These are phyloP conservation scores for Globisporangium solare DNA, from an alignment of 352 stramenopile genomes.

Conservation along the genomic window DNA sequence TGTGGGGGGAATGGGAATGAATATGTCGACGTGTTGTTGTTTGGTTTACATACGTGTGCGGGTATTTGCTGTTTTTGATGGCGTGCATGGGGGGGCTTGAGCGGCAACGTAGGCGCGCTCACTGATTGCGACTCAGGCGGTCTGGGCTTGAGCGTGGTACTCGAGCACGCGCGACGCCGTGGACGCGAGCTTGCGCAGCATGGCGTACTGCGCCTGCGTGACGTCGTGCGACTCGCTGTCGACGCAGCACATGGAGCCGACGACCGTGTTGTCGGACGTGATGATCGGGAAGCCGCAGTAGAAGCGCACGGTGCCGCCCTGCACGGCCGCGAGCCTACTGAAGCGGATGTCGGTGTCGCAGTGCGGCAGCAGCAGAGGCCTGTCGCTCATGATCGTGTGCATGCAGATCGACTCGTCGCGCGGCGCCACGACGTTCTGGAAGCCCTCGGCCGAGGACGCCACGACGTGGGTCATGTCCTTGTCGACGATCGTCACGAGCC, in stretches of 20 bases:
- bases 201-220: slow-evolving; percentile 38
- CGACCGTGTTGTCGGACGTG: slow-evolving; percentile 23
- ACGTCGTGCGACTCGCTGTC: slow-evolving; percentile 33
- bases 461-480: slow-evolving; percentile 35
- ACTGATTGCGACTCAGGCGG: not conserved
- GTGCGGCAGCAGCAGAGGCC: slow-evolving; percentile 44
- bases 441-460: slow-evolving; percentile 25
- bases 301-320: slow-evolving; percentile 30
- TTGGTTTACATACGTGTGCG: too few species aligned
- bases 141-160: slow-evolving; percentile 4
- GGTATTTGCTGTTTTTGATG: too few species aligned
- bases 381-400: slow-evolving; percentile 46
- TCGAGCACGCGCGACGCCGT: slow-evolving; percentile 39
- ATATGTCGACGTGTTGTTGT: too few species aligned
- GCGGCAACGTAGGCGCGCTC: not conserved
- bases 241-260: slow-evolving; percentile 47
- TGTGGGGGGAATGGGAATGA: too few species aligned
- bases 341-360: slow-evolving; percentile 53
- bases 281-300: slow-evolving; percentile 55
- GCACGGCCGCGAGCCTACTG: slow-evolving; percentile 25
- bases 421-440: slow-evolving; percentile 24
- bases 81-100: too few species aligned
- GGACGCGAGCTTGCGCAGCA: slow-evolving; percentile 25
- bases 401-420: slow-evolving; percentile 47
- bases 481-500: slow-evolving; percentile 40